phyloP scores from a whole-genome alignment of 148 eudicot genomes.

The Cornus kousa region DNA sequence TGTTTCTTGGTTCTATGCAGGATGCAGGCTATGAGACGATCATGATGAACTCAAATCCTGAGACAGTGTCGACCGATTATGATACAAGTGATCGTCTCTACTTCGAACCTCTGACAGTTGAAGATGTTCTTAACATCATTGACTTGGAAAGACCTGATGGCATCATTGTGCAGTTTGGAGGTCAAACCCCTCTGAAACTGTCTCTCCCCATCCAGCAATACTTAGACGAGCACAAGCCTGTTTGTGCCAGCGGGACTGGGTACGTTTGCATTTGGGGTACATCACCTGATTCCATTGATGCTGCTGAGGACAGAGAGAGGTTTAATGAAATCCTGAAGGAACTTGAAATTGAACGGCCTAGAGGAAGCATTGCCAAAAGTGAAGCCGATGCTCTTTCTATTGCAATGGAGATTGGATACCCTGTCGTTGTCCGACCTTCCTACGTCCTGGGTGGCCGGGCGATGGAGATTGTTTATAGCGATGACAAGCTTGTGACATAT shows the following conservation, averaged over 20 bases:
- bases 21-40: slow-evolving; percentile 93
- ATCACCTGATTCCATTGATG: slow-evolving; percentile 93
- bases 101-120: slow-evolving; percentile 96
- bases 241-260: slow-evolving; percentile 71
- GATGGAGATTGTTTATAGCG: slow-evolving; percentile 96
- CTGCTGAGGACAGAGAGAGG: slow-evolving; percentile 96
- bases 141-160: slow-evolving; percentile 97
- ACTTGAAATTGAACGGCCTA: slow-evolving; percentile 79
- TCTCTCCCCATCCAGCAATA: slow-evolving; percentile 85
- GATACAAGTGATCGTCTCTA: slow-evolving; percentile 97
- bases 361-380: slow-evolving; percentile 93
- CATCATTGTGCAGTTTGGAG: slow-evolving; percentile 96
- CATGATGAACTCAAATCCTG: slow-evolving; percentile 99
- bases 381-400: slow-evolving; percentile 81
- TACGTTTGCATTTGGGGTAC: slow-evolving; percentile 97
- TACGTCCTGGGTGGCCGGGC: slow-evolving; percentile 96
- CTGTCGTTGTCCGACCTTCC: slow-evolving; percentile 95
- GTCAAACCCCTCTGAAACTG: slow-evolving; percentile 92
- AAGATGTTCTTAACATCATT: slow-evolving; percentile 90
- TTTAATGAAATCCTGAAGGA: slow-evolving; percentile 86
- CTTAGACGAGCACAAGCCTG: slow-evolving; percentile 67
- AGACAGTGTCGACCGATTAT: slow-evolving; percentile 97
- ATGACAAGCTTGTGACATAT: slow-evolving; percentile 73
- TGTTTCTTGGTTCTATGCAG: slow-evolving; percentile 33
- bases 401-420: slow-evolving; percentile 91